phyloP scores from a whole-genome alignment of 139 green algal genomes.

The Chlamydomonas schloesseri region DNA sequence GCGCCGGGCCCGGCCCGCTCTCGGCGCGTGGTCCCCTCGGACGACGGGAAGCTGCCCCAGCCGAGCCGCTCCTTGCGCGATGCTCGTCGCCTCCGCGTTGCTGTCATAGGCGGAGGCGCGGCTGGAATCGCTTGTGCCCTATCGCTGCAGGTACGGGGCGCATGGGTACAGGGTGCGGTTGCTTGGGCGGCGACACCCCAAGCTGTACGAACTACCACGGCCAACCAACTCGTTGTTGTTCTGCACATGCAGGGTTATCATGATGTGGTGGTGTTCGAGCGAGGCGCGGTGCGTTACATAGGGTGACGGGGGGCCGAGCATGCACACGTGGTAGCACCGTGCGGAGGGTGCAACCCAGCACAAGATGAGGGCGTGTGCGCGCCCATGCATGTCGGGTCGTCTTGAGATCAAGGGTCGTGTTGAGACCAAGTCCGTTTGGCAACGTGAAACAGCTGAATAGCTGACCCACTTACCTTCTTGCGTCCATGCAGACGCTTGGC shows the following conservation, averaged over 20 bases:
- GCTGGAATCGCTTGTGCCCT: neutral
- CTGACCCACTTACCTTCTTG: no score
- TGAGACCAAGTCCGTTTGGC: no score
- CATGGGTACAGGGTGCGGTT: no score
- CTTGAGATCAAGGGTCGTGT: no score
- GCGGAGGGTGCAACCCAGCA: no score
- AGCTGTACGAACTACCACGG: no score
- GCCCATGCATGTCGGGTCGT: neutral
- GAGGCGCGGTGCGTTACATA: neutral
- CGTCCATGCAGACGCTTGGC: neutral
- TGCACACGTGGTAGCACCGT: neutral
- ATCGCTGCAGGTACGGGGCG: neutral
- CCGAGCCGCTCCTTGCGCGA: neutral
- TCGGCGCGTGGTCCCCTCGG: no score
- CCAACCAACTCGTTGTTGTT: no score
- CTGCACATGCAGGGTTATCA: neutral
- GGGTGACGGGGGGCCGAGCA: neutral
- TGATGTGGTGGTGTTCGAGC: neutral
- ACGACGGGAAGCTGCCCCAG: no score
- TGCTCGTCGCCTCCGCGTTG: neutral
- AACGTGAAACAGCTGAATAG: no score
- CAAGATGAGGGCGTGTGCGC: neutral
- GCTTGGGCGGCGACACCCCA: no score
- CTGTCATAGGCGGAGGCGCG: neutral
- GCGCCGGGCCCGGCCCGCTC: no score